phyloP scores from a whole-genome alignment of 176 grass and related monocot genomes.

The Oryza meridionalis region DNA sequence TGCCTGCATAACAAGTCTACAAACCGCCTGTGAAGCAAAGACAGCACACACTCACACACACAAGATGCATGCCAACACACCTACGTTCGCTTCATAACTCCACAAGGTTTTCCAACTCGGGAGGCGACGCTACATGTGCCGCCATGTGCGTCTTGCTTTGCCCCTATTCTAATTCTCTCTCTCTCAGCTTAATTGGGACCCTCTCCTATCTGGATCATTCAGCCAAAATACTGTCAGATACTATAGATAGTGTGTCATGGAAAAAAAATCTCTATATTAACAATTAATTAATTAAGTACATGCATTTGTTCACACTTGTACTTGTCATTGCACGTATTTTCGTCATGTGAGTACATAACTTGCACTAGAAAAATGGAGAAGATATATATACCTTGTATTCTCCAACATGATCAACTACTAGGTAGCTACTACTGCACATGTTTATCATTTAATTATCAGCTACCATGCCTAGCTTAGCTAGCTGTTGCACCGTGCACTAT shows the following conservation, averaged over 20 bases:
- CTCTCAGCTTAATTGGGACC: not conserved
- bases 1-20: not conserved
- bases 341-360: conserved; percentile 21
- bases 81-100: conserved; percentile 37
- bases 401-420: not conserved
- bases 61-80: conserved; percentile 49
- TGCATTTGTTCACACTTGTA: conserved; percentile 22
- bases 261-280: too few species aligned
- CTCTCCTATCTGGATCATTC: not conserved
- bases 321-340: conserved; percentile 19
- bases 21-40: conserved; percentile 19
- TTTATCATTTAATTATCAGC: not conserved
- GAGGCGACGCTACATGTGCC: conserved; percentile 49
- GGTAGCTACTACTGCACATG: not conserved
- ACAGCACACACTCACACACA: conserved; percentile 14
- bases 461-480: not conserved
- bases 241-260: too few species aligned
- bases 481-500: not conserved
- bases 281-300: not conserved
- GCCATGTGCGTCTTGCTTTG: conserved; percentile 47
- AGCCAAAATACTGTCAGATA: not conserved
- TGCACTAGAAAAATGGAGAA: conserved; percentile 12
- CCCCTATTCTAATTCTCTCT: not conserved
- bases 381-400: not conserved
- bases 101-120: conserved; percentile 46